phyloP scores from a whole-genome alignment of 2,329 filamentous ascomycete species.

The Paecilomyces sp. region DNA sequence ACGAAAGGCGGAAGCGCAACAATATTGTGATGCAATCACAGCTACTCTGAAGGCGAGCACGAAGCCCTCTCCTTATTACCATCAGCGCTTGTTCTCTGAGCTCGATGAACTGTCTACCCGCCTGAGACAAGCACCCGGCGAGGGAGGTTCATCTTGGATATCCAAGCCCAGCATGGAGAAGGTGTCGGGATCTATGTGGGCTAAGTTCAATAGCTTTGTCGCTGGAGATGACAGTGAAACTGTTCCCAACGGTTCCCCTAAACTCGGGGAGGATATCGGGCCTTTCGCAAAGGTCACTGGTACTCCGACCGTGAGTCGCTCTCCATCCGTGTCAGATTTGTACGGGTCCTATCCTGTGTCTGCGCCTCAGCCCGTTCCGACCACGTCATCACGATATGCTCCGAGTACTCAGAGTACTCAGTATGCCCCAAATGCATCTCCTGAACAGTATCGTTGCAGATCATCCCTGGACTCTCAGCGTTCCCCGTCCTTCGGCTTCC shows the following conservation, averaged over 20 bases:
- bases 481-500: constrained; percentile 29
- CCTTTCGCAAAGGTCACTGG: constrained; percentile 77
- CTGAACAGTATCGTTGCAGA: constrained; percentile 43
- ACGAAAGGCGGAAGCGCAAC: constrained; percentile 70
- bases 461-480: constrained; percentile 44
- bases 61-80: constrained; percentile 79
- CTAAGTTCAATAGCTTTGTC: constrained; percentile 93
- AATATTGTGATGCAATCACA: constrained; percentile 83
- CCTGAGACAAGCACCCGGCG: constrained; percentile 77
- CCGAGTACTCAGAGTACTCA: constrained; percentile 33
- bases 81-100: constrained; percentile 62
- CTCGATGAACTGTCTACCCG: constrained; percentile 80
- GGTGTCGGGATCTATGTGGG: constrained; percentile 84
- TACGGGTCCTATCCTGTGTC: constrained; percentile 54
- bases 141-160: constrained; percentile 79
- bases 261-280: constrained; percentile 55
- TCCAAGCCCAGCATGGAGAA: constrained; percentile 94
- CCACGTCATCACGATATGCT: constrained; percentile 32
- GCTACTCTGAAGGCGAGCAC: constrained; percentile 72
- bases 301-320: constrained; percentile 66
- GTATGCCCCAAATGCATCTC: constrained; percentile 44
- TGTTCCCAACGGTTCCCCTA: constrained; percentile 50
- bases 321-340: constrained; percentile 67
- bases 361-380: constrained; percentile 24
- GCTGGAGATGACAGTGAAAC: constrained; percentile 77